phyloP scores from a whole-genome alignment of 106 monocot genomes.

The Allium sativum region DNA sequence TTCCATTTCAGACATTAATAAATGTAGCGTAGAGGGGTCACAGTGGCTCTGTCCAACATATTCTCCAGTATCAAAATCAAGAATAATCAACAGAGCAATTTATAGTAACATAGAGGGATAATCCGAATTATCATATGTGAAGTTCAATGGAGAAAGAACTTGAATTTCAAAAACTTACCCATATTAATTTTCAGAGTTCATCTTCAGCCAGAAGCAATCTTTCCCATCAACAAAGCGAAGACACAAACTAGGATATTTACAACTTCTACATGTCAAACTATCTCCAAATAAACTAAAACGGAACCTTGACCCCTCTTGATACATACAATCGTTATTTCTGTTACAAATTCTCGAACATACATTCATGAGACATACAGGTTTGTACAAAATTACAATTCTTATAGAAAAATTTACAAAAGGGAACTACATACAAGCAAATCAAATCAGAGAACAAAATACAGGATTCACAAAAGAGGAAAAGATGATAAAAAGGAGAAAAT shows the following conservation, averaged over 20 bases:
- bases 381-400: too few species aligned
- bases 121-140: too few species aligned
- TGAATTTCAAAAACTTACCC: not conserved
- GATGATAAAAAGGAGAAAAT: not conserved
- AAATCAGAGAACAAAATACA: constrained; percentile 1
- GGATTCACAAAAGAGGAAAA: not conserved
- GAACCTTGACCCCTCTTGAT: not conserved
- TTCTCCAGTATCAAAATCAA: too few species aligned
- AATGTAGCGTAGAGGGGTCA: too few species aligned
- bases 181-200: not conserved
- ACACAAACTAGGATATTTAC: not conserved
- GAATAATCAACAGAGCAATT: too few species aligned
- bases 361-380: too few species aligned
- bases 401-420: not conserved
- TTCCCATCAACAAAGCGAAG: not conserved
- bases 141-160: too few species aligned
- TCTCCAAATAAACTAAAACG: not conserved
- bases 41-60: too few species aligned
- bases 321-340: too few species aligned
- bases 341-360: too few species aligned
- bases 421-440: not conserved
- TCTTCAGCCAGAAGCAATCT: not conserved
- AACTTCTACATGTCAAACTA: not conserved
- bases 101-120: too few species aligned
- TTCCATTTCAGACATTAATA: too few species aligned